Percentiles rank a stretch among this genome's conserved stretches.
Evolutionary conservation across 2,329 filamentous ascomycete species (phyloP).

Genomic region (Pestalotiopsis sp.): DNA sequence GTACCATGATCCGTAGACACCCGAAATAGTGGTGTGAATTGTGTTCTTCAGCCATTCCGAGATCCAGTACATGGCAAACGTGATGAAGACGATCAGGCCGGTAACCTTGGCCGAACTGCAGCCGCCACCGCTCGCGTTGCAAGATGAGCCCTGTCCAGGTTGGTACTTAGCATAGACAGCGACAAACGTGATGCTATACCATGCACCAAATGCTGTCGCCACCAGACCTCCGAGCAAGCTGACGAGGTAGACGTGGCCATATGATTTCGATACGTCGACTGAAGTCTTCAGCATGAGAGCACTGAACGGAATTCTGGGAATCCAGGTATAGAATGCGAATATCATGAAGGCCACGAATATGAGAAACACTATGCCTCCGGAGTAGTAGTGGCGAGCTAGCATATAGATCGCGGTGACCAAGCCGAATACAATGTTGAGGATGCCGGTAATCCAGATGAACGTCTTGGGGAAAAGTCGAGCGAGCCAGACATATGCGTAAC

Average conservation of each 20-base stretch:
- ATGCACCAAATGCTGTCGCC: slow-evolving; percentile 77
- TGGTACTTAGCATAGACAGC: slow-evolving; percentile 85
- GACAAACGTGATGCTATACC: slow-evolving; percentile 85
- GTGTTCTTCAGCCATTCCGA: slow-evolving; percentile 93
- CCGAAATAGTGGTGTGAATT: slow-evolving; percentile 84
- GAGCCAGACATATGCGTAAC: slow-evolving; percentile 74
- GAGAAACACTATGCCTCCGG: slow-evolving; percentile 84
- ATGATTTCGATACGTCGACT: slow-evolving; percentile 81
- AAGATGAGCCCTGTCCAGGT: slow-evolving; percentile 60
- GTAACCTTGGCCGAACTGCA: slow-evolving; percentile 81
- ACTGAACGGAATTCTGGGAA: slow-evolving; percentile 86
- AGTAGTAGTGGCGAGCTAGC: slow-evolving; percentile 75
- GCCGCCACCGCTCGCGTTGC: slow-evolving; percentile 54
- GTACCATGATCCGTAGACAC: slow-evolving; percentile 93
- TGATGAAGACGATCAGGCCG: slow-evolving; percentile 82
- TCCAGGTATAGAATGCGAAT: slow-evolving; percentile 87
- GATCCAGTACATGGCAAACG: slow-evolving; percentile 93
- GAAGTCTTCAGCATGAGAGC: slow-evolving; percentile 86
- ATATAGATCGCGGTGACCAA: slow-evolving; percentile 89
- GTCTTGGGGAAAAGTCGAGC: slow-evolving; percentile 82
- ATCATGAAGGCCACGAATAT: slow-evolving; percentile 80
- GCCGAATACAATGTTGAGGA: slow-evolving; percentile 82
- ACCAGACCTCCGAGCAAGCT: slow-evolving; percentile 81
- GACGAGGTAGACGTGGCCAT: slow-evolving; percentile 85
- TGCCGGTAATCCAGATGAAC: slow-evolving; percentile 91